Conservation (phyloP, 805 yeast genomes). For the Zygotorulaspora sp. region DNA sequence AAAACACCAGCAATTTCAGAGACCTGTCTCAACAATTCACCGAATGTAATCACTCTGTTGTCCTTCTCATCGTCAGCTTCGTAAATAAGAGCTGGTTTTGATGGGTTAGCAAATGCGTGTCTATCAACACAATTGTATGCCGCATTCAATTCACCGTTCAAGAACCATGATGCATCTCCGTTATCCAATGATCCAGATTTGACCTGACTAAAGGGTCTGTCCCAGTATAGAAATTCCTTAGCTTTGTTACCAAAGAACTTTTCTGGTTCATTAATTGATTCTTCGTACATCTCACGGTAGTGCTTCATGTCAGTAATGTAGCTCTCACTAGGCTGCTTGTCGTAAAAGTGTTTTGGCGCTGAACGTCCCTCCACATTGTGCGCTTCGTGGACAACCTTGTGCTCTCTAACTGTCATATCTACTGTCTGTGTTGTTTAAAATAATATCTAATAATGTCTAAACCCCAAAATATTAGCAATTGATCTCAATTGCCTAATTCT, state of each 20-base stretch:
- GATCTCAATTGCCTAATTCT: background rate
- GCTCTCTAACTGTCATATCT: slow-evolving; percentile 26
- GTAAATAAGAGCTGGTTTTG: slow-evolving; percentile 78
- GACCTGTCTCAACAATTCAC: slow-evolving; percentile 79
- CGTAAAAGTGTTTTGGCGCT: slow-evolving; percentile 40
- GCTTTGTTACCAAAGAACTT: slow-evolving; percentile 80
- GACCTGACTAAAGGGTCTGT: slow-evolving; percentile 52
- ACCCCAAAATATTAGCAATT: background rate
- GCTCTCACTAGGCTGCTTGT: slow-evolving; percentile 39
- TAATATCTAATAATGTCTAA: slow-evolving; percentile 3
- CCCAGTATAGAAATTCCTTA: slow-evolving; percentile 69
- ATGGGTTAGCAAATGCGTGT: slow-evolving; percentile 84
- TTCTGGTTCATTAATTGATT: slow-evolving; percentile 79
- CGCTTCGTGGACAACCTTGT: slow-evolving; percentile 42
- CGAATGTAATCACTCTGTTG: slow-evolving; percentile 72
- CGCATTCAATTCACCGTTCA: slow-evolving; percentile 91
- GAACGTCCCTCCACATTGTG: slow-evolving; percentile 31
- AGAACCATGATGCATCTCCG: slow-evolving; percentile 90
- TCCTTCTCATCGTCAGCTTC: slow-evolving; percentile 90
- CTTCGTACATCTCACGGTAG: slow-evolving; percentile 65
- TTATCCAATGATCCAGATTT: slow-evolving; percentile 57
- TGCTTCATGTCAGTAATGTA: slow-evolving; percentile 60
- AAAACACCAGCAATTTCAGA: slow-evolving; percentile 82
- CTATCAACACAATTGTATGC: slow-evolving; percentile 92
- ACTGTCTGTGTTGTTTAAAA: background rate